phyloP scores from a whole-genome alignment of 768 basidiomycete genomes.

The Rhizopogon vinicolor region DNA sequence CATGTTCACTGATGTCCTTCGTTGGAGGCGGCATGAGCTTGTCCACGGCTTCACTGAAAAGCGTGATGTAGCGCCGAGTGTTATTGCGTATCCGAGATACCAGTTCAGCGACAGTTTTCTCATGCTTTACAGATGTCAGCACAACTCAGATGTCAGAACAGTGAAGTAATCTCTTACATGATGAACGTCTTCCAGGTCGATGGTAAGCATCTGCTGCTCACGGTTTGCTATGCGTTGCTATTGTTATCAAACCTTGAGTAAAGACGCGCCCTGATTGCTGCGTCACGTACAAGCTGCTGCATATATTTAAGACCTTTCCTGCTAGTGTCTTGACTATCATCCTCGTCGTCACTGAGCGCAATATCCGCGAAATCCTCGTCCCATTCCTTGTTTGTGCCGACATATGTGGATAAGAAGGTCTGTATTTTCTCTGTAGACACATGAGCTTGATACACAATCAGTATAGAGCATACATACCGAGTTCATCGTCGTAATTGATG shows the following conservation, averaged over 20 bases:
- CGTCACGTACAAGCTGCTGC: slow-evolving; percentile 64
- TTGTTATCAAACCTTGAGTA: slow-evolving; percentile 9
- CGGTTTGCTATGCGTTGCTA: slow-evolving; percentile 94
- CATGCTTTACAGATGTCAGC: slow-evolving; percentile 43
- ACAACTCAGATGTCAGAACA: neutral
- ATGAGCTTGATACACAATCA: slow-evolving; percentile 1
- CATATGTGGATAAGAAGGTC: slow-evolving; percentile 67
- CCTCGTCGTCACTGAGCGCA: slow-evolving; percentile 51
- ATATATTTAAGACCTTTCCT: slow-evolving; percentile 68
- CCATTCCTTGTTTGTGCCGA: slow-evolving; percentile 61
- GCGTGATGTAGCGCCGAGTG: slow-evolving; percentile 81
- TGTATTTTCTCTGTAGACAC: slow-evolving; percentile 54
- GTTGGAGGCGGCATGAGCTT: slow-evolving; percentile 84
- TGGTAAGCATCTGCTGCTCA: slow-evolving; percentile 81
- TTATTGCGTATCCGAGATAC: slow-evolving; percentile 79
- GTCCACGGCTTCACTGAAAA: slow-evolving; percentile 92
- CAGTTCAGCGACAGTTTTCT: slow-evolving; percentile 67
- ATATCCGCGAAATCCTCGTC: slow-evolving; percentile 65
- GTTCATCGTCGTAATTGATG: slow-evolving; percentile 68
- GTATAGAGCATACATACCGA: slow-evolving; percentile 38
- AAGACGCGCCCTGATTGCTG: slow-evolving; percentile 17
- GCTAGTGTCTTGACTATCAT: slow-evolving; percentile 29
- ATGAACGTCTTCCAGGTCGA: slow-evolving; percentile 86
- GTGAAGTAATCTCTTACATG: slow-evolving; percentile 41
- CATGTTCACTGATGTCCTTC: slow-evolving; percentile 83